Evolutionary conservation across 2,329 filamentous ascomycete genomes (phyloP).

Genomic region (Cytospora piceae): DNA sequence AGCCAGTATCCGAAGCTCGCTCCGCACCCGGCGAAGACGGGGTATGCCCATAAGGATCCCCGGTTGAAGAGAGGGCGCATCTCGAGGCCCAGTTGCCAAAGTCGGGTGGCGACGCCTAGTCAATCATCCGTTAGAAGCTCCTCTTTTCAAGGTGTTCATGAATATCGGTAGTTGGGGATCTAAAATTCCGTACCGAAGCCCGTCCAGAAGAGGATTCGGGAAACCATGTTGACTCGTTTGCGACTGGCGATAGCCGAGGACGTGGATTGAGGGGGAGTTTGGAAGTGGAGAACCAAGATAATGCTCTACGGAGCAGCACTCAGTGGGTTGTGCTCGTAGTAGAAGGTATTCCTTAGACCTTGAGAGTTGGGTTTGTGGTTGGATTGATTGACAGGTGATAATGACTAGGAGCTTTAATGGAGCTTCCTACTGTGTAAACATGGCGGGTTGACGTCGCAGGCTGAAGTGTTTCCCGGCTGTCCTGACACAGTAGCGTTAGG

Average conservation of each 20-base stretch:
- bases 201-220: constrained; percentile 78
- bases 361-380: not conserved
- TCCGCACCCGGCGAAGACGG: constrained; percentile 81
- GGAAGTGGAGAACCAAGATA: not conserved
- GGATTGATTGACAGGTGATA: constrained; percentile 23
- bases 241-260: constrained; percentile 14
- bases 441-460: constrained; percentile 23
- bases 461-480: constrained; percentile 29
- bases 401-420: constrained; percentile 24
- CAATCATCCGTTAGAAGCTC: constrained; percentile 2
- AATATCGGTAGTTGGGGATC: not conserved
- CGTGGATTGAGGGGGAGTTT: constrained; percentile 22
- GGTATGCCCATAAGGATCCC: constrained; percentile 87
- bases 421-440: constrained; percentile 9
- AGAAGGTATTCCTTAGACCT: not conserved
- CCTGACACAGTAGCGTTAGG: constrained; percentile 1
- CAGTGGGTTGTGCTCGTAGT: constrained; percentile 20
- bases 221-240: constrained; percentile 53
- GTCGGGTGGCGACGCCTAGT: constrained; percentile 83
- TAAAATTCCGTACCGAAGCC: constrained; percentile 76
- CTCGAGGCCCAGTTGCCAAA: constrained; percentile 98
- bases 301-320: constrained; percentile 24
- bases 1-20: constrained; percentile 98
- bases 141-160: not conserved
- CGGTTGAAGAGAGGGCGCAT: constrained; percentile 93